Conservation (phyloP, 192 early-diverging fungal genomes). For the Gorgonomyces haynaldii region DNA sequence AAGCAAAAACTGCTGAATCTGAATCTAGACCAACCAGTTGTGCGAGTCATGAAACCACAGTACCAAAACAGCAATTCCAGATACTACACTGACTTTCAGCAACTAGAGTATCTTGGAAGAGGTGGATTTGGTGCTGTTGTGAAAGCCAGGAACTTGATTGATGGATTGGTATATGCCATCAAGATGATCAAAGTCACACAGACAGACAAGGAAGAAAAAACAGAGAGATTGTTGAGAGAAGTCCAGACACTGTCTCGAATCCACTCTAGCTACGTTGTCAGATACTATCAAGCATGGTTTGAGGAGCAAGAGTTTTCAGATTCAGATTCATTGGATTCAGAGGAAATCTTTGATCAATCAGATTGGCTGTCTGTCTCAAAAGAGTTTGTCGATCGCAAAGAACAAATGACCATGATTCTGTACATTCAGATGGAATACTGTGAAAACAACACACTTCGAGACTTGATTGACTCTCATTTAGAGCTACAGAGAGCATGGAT, state of each 20-base stretch:
- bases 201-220: slow-evolving; percentile 61
- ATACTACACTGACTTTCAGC: slow-evolving; percentile 34
- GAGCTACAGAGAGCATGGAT: slow-evolving; percentile 74
- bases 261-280: slow-evolving; percentile 79
- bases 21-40: no score
- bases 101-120: slow-evolving; percentile 35
- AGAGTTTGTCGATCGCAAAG: background rate
- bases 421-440: slow-evolving; percentile 99
- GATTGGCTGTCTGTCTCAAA: slow-evolving; percentile 1
- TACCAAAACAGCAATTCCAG: slow-evolving; percentile 19
- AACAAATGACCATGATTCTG: slow-evolving; percentile 18
- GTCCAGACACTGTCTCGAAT: slow-evolving; percentile 81
- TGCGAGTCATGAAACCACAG: no score
- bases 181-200: slow-evolving; percentile 83
- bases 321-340: slow-evolving; percentile 8
- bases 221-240: slow-evolving; percentile 75
- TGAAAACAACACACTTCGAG: slow-evolving; percentile 80
- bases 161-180: slow-evolving; percentile 68
- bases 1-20: no score
- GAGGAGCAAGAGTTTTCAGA: slow-evolving; percentile 44
- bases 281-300: slow-evolving; percentile 85
- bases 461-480: slow-evolving; percentile 66
- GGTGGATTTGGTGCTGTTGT: slow-evolving; percentile 92
- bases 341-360: slow-evolving; percentile 11
- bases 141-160: slow-evolving; percentile 79